These are phyloP conservation scores for Suillus occidentalis DNA, from an alignment of 768 basidiomycete species.

Conservation along the genomic window DNA sequence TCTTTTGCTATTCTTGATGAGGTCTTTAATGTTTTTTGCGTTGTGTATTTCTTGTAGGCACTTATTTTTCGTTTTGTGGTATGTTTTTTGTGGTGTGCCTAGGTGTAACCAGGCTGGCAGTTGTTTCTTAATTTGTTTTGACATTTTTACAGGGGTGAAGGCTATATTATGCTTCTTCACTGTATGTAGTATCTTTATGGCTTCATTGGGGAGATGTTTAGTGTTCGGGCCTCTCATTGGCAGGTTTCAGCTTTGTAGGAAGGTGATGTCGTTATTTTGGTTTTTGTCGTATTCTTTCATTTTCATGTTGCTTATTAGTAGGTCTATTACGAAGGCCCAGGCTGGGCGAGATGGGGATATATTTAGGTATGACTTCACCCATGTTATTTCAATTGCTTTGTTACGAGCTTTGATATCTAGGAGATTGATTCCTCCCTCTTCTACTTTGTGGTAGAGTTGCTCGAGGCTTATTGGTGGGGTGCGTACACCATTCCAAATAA, in stretches of 20 bases:
- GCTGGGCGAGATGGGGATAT: neutral
- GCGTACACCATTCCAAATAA: constrained; percentile 15
- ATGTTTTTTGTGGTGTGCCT: neutral
- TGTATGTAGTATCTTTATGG: neutral
- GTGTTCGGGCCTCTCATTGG: neutral
- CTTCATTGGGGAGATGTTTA: neutral
- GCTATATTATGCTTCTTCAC: neutral
- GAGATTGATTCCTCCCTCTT: neutral
- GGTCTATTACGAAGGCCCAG: neutral
- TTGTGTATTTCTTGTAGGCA: no score
- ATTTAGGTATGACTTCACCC: neutral
- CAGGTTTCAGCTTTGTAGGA: constrained; percentile 9
- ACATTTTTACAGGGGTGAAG: neutral
- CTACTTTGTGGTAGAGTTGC: neutral
- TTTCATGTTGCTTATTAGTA: neutral
- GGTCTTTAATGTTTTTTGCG: no score
- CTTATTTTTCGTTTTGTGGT: neutral
- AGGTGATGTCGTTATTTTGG: neutral
- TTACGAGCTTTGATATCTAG: constrained; percentile 5
- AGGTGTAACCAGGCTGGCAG: constrained; percentile 17
- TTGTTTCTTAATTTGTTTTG: neutral
- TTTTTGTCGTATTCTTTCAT: no score
- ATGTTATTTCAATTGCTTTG: constrained; percentile 1
- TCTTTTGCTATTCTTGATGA: no score
- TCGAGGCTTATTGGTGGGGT: constrained; percentile 1